phyloP scores from a whole-genome alignment of 2,329 filamentous ascomycete species.

The Fusarium sp. region DNA sequence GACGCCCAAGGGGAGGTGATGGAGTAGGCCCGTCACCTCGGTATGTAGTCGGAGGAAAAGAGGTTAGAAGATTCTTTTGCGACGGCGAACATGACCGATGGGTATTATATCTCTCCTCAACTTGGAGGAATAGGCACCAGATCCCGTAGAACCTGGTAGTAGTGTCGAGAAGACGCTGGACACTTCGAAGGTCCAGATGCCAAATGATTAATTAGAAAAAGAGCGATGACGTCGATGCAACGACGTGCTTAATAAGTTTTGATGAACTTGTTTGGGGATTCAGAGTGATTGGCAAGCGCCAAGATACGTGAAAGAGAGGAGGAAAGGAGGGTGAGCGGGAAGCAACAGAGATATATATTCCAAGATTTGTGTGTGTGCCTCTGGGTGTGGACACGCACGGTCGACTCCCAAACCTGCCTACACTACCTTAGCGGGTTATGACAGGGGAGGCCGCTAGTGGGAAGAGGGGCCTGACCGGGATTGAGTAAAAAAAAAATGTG shows the following conservation, averaged over 20 bases:
- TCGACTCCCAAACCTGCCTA: slow-evolving; percentile 40
- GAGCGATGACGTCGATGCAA: slow-evolving; percentile 47
- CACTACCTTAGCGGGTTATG: slow-evolving; percentile 25
- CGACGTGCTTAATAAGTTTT: slow-evolving; percentile 39
- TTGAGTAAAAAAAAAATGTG: slow-evolving; percentile 35
- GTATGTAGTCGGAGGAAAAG: slow-evolving; percentile 71
- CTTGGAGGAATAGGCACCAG: slow-evolving; percentile 48
- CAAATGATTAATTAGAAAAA: slow-evolving; percentile 23
- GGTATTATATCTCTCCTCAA: slow-evolving; percentile 51
- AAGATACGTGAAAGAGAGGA: slow-evolving; percentile 50
- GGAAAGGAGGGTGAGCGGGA: slow-evolving; percentile 45
- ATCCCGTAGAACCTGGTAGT: slow-evolving; percentile 46
- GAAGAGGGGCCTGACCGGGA: slow-evolving; percentile 38
- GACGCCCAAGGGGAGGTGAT: slow-evolving; percentile 61
- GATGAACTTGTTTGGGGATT: slow-evolving; percentile 30
- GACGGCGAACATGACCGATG: slow-evolving; percentile 67
- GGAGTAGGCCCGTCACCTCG: slow-evolving; percentile 68
- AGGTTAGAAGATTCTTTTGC: slow-evolving; percentile 65
- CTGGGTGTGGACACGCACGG: slow-evolving; percentile 28
- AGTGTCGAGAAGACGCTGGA: slow-evolving; percentile 46
- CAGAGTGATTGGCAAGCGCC: slow-evolving; percentile 54
- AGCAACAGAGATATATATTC: slow-evolving; percentile 51
- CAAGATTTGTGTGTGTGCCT: slow-evolving; percentile 41
- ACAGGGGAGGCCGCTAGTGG: slow-evolving; percentile 34
- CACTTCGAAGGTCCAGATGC: slow-evolving; percentile 44